Evolutionary conservation across 2,329 filamentous ascomycete genomes (phyloP).

Genomic region (Pseudopyricularia cyperi): DNA sequence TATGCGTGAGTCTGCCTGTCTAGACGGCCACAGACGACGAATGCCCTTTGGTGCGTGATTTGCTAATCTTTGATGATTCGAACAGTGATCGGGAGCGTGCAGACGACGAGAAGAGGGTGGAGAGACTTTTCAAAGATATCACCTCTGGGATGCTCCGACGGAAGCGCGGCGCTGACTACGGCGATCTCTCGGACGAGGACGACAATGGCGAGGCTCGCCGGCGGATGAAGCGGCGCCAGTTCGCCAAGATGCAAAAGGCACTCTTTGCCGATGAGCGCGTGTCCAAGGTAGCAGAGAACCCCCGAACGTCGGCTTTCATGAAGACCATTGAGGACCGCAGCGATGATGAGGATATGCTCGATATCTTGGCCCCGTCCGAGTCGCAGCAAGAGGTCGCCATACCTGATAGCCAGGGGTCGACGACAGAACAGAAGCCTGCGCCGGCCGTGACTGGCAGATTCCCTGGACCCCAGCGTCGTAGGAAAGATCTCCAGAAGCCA

Average conservation of each 20-base stretch:
- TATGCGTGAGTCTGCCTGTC: conserved; percentile 58
- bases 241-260: conserved; percentile 82
- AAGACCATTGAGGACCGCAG: conserved; percentile 73
- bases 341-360: conserved; percentile 53
- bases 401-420: conserved; percentile 39
- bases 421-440: conserved; percentile 20
- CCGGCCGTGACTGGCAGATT: conserved; percentile 10
- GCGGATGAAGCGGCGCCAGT: conserved; percentile 74
- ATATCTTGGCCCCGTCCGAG: conserved; percentile 38
- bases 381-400: conserved; percentile 17
- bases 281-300: conserved; percentile 78
- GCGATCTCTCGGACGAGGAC: conserved; percentile 76
- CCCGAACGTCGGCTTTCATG: conserved; percentile 82
- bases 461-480: conserved; percentile 33
- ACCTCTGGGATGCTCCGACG: conserved; percentile 78
- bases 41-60: background rate
- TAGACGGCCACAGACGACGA: background rate
- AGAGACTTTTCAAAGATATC: conserved; percentile 86
- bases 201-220: conserved; percentile 69
- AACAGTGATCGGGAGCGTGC: conserved; percentile 63
- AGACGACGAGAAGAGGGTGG: conserved; percentile 74
- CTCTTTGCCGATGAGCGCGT: conserved; percentile 81
- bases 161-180: conserved; percentile 66
- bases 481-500: conserved; percentile 51
- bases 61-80: background rate